phyloP scores from a whole-genome alignment of 768 basidiomycete genomes.

The Mycena vitilis region DNA sequence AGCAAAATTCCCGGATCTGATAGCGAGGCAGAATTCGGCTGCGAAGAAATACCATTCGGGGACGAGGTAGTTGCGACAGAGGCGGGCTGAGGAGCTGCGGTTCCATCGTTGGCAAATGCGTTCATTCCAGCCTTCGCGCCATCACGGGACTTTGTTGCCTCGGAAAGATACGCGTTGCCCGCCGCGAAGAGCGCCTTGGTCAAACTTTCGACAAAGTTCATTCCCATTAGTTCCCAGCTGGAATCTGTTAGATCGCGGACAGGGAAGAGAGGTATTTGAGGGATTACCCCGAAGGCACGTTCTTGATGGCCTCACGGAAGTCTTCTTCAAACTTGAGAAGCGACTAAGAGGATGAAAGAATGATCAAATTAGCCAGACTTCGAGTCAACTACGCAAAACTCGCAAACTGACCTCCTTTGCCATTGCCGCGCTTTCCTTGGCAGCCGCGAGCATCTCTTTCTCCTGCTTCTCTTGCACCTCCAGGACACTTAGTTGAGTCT shows the following conservation, averaged over 20 bases:
- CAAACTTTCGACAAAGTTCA: background rate
- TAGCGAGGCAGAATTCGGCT: background rate
- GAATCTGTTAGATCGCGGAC: no score
- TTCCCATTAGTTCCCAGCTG: constrained; percentile 1
- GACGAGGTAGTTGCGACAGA: background rate
- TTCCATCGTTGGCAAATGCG: background rate
- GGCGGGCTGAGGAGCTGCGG: background rate
- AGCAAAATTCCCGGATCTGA: constrained; percentile 4
- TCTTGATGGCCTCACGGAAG: background rate
- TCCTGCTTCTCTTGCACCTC: background rate
- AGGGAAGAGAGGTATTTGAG: no score
- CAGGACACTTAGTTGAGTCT: constrained; percentile 1
- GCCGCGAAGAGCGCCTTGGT: background rate
- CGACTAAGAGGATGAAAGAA: background rate
- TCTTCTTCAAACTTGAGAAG: background rate
- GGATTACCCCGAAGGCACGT: constrained; percentile 1
- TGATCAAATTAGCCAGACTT: background rate
- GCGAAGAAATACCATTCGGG: background rate
- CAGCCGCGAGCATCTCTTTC: background rate
- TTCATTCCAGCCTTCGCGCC: background rate
- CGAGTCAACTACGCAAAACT: background rate
- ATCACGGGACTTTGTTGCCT: background rate
- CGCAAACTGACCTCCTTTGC: constrained; percentile 1
- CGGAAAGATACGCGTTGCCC: background rate
- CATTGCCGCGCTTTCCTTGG: background rate